These are phyloP conservation scores for Aspergillus vadensis DNA, from an alignment of 2,329 filamentous ascomycete species.

Conservation along the genomic window DNA sequence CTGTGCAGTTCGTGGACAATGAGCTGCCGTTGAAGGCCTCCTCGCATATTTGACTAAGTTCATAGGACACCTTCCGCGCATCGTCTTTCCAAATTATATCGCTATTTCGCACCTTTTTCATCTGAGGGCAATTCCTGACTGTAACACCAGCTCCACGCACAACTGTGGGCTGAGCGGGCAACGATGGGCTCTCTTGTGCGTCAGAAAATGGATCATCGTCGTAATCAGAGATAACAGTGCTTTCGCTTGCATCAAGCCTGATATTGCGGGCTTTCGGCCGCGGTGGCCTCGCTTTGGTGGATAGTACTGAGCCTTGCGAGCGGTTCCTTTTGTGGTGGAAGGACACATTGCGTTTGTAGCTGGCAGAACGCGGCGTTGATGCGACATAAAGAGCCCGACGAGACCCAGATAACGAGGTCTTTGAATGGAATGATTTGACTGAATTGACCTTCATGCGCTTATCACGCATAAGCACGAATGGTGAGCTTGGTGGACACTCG, in stretches of 20 bases:
- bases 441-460: conserved; percentile 37
- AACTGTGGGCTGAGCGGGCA: conserved; percentile 44
- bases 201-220: conserved; percentile 25
- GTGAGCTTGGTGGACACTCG: conserved; percentile 26
- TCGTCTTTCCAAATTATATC: conserved; percentile 70
- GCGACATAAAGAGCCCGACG: conserved; percentile 41
- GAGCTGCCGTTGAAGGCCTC: conserved; percentile 81
- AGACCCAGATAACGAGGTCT: conserved; percentile 52
- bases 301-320: conserved; percentile 32
- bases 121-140: conserved; percentile 37
- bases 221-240: conserved; percentile 24
- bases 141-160: conserved; percentile 37
- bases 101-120: conserved; percentile 43
- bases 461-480: conserved; percentile 36
- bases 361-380: conserved; percentile 48
- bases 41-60: conserved; percentile 86
- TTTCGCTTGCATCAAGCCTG: conserved; percentile 27
- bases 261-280: conserved; percentile 24
- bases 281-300: conserved; percentile 22
- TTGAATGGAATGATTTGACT: conserved; percentile 46
- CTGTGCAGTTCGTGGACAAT: conserved; percentile 53
- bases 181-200: conserved; percentile 39
- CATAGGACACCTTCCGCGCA: conserved; percentile 77
- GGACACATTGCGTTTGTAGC: conserved; percentile 64
- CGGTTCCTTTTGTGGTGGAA: conserved; percentile 59